Evolutionary conservation across 192 early-diverging fungal species (phyloP).

Genomic region (Backusella mclennaniae): DNA sequence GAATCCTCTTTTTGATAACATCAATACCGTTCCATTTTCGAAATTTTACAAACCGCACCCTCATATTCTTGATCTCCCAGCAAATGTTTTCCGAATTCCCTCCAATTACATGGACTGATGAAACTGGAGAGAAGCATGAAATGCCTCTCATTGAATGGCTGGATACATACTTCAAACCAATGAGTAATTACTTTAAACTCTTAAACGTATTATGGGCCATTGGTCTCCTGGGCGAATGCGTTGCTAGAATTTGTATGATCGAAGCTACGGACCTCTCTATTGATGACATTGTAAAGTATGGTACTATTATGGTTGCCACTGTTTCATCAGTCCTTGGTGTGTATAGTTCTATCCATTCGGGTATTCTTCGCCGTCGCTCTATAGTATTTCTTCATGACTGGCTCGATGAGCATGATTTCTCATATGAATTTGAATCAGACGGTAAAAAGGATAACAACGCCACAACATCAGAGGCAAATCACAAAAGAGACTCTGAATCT

Average conservation of each 20-base stretch:
- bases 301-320: slow-evolving; percentile 33
- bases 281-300: slow-evolving; percentile 39
- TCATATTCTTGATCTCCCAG: slow-evolving; percentile 29
- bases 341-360: neutral
- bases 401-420: neutral
- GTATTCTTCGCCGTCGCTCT: neutral
- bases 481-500: neutral
- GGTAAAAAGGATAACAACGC: neutral
- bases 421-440: neutral
- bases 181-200: slow-evolving; percentile 15
- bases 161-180: slow-evolving; percentile 26
- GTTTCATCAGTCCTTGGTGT: neutral
- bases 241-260: slow-evolving; percentile 37
- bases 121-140: slow-evolving; percentile 23
- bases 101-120: slow-evolving; percentile 29
- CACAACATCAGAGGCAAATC: neutral
- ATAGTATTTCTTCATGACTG: neutral
- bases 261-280: slow-evolving; percentile 26
- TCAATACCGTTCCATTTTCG: slow-evolving; percentile 38
- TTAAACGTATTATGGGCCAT: slow-evolving; percentile 37
- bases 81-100: slow-evolving; percentile 31
- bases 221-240: slow-evolving; percentile 38
- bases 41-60: slow-evolving; percentile 30
- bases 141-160: slow-evolving; percentile 28
- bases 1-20: slow-evolving; percentile 37